Conservation (phyloP, 1,284 basidiomycete genomes). For the Mycena sp. region DNA sequence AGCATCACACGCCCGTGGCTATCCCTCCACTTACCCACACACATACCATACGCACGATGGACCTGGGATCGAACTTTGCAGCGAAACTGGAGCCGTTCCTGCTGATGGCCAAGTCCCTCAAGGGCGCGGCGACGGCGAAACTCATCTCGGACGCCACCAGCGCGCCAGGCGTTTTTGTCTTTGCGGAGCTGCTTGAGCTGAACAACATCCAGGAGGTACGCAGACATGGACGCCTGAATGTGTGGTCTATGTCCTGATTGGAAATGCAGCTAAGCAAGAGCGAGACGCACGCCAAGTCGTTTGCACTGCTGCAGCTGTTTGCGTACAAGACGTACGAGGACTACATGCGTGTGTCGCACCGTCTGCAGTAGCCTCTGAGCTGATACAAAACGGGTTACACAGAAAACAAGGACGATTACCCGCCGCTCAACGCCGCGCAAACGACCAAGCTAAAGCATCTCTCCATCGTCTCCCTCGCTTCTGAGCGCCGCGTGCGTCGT, state of each 20-base stretch:
- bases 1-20: too few species aligned
- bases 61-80: slow-evolving; percentile 62
- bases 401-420: slow-evolving; percentile 67
- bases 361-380: too few species aligned
- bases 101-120: slow-evolving; percentile 89
- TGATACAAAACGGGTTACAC: too few species aligned
- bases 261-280: slow-evolving; percentile 64
- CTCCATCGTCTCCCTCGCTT: slow-evolving; percentile 85
- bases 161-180: slow-evolving; percentile 90
- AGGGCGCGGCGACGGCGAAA: slow-evolving; percentile 91
- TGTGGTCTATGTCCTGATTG: neutral
- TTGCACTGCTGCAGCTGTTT: slow-evolving; percentile 80
- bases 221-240: slow-evolving; percentile 46
- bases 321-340: slow-evolving; percentile 88
- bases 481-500: slow-evolving; percentile 73
- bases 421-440: slow-evolving; percentile 77
- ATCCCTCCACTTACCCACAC: too few species aligned
- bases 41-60: slow-evolving; percentile 48
- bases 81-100: slow-evolving; percentile 87
- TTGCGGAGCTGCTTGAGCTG: slow-evolving; percentile 86
- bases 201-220: slow-evolving; percentile 85
- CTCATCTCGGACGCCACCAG: slow-evolving; percentile 87
- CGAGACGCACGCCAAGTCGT: slow-evolving; percentile 65
- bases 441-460: slow-evolving; percentile 91
- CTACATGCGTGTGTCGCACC: too few species aligned